These are phyloP conservation scores for Solanum habrochaites DNA, from an alignment of 257 asterid genomes.

Conservation along the genomic window DNA sequence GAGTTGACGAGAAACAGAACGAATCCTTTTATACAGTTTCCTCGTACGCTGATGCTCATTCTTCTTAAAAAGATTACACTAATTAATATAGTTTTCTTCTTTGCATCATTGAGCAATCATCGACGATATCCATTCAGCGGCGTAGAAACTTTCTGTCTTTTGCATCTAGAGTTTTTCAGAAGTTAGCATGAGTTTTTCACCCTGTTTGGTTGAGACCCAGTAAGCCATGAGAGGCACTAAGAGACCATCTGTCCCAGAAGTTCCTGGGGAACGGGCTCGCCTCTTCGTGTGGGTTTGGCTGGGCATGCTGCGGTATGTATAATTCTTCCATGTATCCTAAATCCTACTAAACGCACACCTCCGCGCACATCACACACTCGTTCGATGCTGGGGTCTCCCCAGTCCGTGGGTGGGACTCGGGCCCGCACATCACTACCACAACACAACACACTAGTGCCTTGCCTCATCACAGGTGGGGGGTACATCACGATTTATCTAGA, in stretches of 20 bases:
- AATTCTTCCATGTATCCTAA: slow-evolving; percentile 92
- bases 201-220: slow-evolving; percentile 68
- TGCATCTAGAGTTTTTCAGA: slow-evolving; percentile 11
- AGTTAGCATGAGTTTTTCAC: slow-evolving; percentile 29
- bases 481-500: no score
- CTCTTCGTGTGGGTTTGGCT: slow-evolving; percentile 83
- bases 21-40: slow-evolving; percentile 22
- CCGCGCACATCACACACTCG: no score
- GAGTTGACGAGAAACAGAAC: background rate
- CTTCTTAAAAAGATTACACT: no score
- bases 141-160: background rate
- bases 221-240: slow-evolving; percentile 50
- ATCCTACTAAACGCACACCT: no score
- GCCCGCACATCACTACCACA: no score
- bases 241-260: slow-evolving; percentile 68
- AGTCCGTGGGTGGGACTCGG: no score
- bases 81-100: no score
- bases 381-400: no score
- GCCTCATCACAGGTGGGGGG: no score
- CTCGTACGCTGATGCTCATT: no score
- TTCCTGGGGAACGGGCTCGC: slow-evolving; percentile 88
- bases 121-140: slow-evolving; percentile 21
- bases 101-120: slow-evolving; percentile 18
- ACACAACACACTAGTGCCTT: no score
- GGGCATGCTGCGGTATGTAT: slow-evolving; percentile 83